Percentiles rank a stretch among this genome's conserved stretches.
These are phyloP conservation scores for Calendula officinalis DNA, from an alignment of 129 eudicot genomes.

Conservation along the genomic window DNA sequence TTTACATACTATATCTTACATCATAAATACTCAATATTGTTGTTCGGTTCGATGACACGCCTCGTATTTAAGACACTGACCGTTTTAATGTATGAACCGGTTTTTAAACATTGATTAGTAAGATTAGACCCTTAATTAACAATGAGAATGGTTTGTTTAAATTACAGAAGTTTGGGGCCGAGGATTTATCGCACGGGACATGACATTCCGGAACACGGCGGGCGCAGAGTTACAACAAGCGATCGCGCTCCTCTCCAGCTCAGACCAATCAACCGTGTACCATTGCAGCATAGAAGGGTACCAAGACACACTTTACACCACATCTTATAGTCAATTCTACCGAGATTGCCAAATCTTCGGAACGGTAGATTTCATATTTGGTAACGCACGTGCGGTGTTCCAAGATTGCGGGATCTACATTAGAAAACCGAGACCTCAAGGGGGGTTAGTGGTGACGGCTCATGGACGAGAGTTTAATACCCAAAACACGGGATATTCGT, in stretches of 20 bases:
- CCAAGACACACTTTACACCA: slow-evolving; percentile 34
- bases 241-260: slow-evolving; percentile 28
- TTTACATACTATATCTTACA: too few relatives aligned
- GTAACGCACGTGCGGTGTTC: slow-evolving; percentile 21
- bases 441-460: slow-evolving; percentile 29
- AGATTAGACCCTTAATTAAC: too few relatives aligned
- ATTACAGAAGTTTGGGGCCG: slow-evolving; percentile 30
- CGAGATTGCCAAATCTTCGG: slow-evolving; percentile 33
- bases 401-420: slow-evolving; percentile 30
- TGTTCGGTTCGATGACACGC: too few relatives aligned
- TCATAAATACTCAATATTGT: too few relatives aligned
- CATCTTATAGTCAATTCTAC: slow-evolving; percentile 22
- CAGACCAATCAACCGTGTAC: slow-evolving; percentile 28
- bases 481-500: slow-evolving; percentile 19
- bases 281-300: slow-evolving; percentile 30
- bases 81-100: too few relatives aligned
- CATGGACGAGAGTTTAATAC: slow-evolving; percentile 15
- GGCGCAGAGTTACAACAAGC: slow-evolving; percentile 33
- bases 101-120: too few relatives aligned
- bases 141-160: neutral
- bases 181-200: slow-evolving; percentile 30
- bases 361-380: slow-evolving; percentile 37
- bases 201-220: slow-evolving; percentile 35
- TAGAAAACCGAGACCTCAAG: slow-evolving; percentile 21
- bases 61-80: too few relatives aligned